These are phyloP conservation scores for Pistacia integerrima DNA, from an alignment of 345 rosid species.

Conservation along the genomic window DNA sequence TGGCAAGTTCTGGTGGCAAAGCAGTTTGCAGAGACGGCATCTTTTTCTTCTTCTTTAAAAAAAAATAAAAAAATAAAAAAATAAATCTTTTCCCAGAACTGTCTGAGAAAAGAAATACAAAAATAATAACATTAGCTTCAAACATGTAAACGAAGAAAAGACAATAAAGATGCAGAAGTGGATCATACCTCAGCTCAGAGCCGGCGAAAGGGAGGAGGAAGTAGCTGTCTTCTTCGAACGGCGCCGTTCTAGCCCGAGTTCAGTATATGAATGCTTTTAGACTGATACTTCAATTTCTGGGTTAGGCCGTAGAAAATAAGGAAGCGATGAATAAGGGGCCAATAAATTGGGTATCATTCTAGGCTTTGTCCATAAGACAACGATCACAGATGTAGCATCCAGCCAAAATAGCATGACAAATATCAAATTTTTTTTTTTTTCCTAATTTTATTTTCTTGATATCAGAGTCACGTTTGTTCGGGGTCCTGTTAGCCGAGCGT, in stretches of 20 bases:
- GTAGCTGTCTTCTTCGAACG: not conserved
- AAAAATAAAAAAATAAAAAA: not conserved
- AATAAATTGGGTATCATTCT: not conserved
- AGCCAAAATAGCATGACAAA: no score
- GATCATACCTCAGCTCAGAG: constrained; percentile 7
- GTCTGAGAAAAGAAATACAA: not conserved
- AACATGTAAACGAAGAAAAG: not conserved
- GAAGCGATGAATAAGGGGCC: no score
- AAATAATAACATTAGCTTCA: not conserved
- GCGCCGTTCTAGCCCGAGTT: no score
- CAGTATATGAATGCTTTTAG: not conserved
- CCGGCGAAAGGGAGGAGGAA: not conserved
- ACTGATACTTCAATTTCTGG: not conserved
- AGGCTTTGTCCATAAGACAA: no score
- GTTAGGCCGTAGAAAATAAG: not conserved
- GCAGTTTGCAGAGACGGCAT: constrained; percentile 90
- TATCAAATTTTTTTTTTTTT: no score
- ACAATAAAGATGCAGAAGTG: not conserved
- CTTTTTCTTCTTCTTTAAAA: not conserved
- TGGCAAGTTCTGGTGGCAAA: constrained; percentile 93
- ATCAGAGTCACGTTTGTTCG: no score
- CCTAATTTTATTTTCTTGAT: no score
- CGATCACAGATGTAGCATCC: no score
- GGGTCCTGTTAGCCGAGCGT: no score
- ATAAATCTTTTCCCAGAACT: no score